A percentile compares a stretch with the other conserved stretches of the same genome.
These are phyloP conservation scores for Discostella stelligeroides DNA, from an alignment of 108 stramenopile species.

Conservation along the genomic window DNA sequence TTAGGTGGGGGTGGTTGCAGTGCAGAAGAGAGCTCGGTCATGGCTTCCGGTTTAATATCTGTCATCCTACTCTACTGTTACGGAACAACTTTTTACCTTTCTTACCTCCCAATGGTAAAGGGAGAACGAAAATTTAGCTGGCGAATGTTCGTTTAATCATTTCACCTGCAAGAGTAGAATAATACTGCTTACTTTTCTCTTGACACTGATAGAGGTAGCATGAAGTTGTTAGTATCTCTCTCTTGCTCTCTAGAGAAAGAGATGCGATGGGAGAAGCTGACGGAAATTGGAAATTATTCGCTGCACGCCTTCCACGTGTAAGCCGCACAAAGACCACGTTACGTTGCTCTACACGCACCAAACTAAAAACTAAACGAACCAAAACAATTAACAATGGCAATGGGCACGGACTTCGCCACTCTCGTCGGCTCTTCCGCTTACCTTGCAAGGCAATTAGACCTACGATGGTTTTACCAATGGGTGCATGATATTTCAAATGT, in stretches of 20 bases:
- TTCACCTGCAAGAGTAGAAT: background rate
- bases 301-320: too few relatives aligned
- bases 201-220: slow-evolving; percentile 17
- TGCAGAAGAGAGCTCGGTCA: slow-evolving; percentile 33
- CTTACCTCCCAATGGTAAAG: slow-evolving; percentile 44
- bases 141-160: slow-evolving; percentile 31
- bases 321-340: too few relatives aligned
- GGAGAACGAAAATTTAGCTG: slow-evolving; percentile 40
- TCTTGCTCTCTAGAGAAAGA: too few relatives aligned
- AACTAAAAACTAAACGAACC: too few relatives aligned
- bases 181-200: background rate
- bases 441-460: slow-evolving; percentile 29
- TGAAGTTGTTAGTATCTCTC: slow-evolving; percentile 49
- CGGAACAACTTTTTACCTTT: slow-evolving; percentile 45
- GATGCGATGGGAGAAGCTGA: too few relatives aligned
- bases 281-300: too few relatives aligned
- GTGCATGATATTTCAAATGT: background rate
- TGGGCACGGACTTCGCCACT: slow-evolving; percentile 17
- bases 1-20: slow-evolving; percentile 46
- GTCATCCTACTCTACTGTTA: slow-evolving; percentile 43
- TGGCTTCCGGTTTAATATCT: slow-evolving; percentile 30
- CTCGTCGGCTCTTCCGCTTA: slow-evolving; percentile 23
- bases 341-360: too few relatives aligned
- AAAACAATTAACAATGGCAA: background rate
- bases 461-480: slow-evolving; percentile 27